phyloP scores from a whole-genome alignment of 148 eudicot genomes.

The Amaranthus cruentus region DNA sequence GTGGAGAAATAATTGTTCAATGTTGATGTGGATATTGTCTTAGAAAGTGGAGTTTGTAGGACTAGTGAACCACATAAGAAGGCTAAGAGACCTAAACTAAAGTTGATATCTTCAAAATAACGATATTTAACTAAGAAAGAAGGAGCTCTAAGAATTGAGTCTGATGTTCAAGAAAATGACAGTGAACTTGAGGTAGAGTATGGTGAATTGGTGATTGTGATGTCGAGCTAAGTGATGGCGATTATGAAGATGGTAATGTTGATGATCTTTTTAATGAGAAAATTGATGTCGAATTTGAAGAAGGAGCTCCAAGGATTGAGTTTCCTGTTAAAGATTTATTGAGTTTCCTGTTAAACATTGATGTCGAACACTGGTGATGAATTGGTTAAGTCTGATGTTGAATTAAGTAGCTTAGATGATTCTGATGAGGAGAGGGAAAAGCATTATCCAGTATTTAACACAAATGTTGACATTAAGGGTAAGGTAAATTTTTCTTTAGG shows the following conservation, averaged over 20 bases:
- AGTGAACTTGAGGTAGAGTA: no score
- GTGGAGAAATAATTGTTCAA: no score
- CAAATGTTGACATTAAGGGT: not conserved
- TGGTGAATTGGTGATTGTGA: not conserved
- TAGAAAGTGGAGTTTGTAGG: no score
- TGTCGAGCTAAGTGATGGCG: not conserved
- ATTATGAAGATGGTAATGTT: not conserved
- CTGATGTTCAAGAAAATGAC: no score
- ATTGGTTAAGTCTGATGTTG: not conserved
- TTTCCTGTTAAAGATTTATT: not conserved
- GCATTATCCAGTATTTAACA: not conserved
- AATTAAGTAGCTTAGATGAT: not conserved
- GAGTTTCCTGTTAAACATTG: no score
- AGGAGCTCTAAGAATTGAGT: no score
- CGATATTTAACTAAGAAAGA: no score
- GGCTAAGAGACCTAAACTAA: no score
- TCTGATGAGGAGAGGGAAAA: not conserved
- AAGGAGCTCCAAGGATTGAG: not conserved
- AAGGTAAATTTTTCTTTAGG: not conserved
- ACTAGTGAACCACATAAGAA: no score
- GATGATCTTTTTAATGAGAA: not conserved
- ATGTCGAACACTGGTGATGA: not conserved
- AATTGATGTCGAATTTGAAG: not conserved
- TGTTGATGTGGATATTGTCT: no score
- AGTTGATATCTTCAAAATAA: no score